Evolutionary conservation across 169 alveolate genomes (phyloP), one percentile per base, ranked within the genome.

Genomic region (Cryptosporidium andersoni): DNA sequence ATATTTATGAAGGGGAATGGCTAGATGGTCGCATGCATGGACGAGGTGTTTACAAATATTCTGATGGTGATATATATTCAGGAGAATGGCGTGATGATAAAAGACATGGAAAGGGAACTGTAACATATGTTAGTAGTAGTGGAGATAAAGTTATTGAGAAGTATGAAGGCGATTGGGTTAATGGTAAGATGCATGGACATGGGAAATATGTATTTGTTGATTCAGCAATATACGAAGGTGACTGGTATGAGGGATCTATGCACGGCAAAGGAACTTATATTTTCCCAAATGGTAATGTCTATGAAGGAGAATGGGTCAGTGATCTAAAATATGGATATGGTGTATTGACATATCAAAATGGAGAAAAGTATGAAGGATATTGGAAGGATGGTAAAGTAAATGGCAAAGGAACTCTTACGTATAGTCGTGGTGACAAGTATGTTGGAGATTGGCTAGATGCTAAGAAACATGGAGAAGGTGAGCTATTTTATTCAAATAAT

Each of bases 1-100:
- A 96, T 81, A 92, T 92, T 43, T 96, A 96, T 89, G 98, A 95
- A 65, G 99, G 99, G 8, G 97, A 96, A 55, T 97, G 98, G 98
- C 90, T 65, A 8, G 97, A 95, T 51, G 98, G 97, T n/a, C 90
- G 92, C 82, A 96, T 96, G 96, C 96, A 95, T 81, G 98, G 98
- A 11, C 89, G 93, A 36, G 98, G 98, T 2, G 93, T 95, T 42
- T 96, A 96, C 91, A 88, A 91, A 51, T 96, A 96, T 88, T 95
- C 91, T 4, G 98, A 97, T 66, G 98, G 98, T 43, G 99, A 92
- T 81, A 95, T 95, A 53, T 98, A 98, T 88, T 89, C 89, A 3
- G 98, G 98, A 11, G 96, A 95, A 81, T 95, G 98, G 98, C 89
- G 95, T 64, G 94, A 95, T 51, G 98, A 95, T 88, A 95, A 94